Conservation (phyloP, 2,329 filamentous ascomycete species). For the Tolypocladium inflatum region DNA sequence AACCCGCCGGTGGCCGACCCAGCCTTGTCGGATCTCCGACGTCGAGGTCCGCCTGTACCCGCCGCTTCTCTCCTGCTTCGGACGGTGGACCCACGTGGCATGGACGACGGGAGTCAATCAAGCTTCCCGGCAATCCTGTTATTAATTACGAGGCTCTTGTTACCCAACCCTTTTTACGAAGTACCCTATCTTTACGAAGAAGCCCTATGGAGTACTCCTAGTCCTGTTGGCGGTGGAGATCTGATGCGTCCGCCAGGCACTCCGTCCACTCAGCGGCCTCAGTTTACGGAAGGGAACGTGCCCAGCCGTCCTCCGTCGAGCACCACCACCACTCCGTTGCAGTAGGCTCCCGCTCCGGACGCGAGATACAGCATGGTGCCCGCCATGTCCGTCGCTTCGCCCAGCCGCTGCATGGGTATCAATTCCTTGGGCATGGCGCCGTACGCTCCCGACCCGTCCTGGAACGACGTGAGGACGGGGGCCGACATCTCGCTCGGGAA, state of each 20-base stretch:
- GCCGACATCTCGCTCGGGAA: constrained; percentile 54
- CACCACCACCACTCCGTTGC: constrained; percentile 54
- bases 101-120: background rate
- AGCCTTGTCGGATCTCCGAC: constrained; percentile 1
- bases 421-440: constrained; percentile 27
- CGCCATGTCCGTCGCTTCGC: constrained; percentile 50
- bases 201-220: background rate
- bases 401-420: constrained; percentile 50
- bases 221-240: background rate
- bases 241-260: background rate
- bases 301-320: constrained; percentile 54
- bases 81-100: background rate
- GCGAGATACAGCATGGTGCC: constrained; percentile 57
- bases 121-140: background rate
- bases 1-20: constrained; percentile 1
- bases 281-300: constrained; percentile 46
- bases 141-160: background rate
- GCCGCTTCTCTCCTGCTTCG: background rate
- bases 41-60: background rate
- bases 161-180: constrained; percentile 1
- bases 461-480: constrained; percentile 30
- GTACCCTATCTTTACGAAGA: background rate
- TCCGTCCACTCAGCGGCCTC: background rate
- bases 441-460: constrained; percentile 20
- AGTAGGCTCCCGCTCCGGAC: constrained; percentile 53